Base-by-base conservation (phyloP, 768 basidiomycete genomes). In the Ramaria rubella region DNA sequence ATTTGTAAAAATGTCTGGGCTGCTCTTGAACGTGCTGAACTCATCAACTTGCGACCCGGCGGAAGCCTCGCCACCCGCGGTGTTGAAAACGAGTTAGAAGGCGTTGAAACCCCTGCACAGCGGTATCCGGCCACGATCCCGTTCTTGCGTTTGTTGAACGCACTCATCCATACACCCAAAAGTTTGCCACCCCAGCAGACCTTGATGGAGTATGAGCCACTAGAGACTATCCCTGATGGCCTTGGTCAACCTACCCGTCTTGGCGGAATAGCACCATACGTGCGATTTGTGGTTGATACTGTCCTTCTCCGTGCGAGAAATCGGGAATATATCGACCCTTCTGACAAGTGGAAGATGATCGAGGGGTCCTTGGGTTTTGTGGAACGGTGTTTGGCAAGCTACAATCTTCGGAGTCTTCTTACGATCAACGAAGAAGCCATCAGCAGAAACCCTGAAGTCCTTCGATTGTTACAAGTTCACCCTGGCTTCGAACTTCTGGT, bases 401-500 rank as follows among this genome's bases (percentile, higher is more conserved):
- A 88, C 69, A 85, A 92, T 64, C 73, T 95, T 48, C 86, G 90
- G 63, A 78, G 79, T 2, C 72, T 96, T 17, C 75, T 90, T 23
- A 73, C 78, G 7, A 70, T 74, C 44, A 72, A 73, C 2, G 84
- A 87, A 55, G 81, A 81, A n/a, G 68, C 71, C 5, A 64, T 74
- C 17, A 66, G 77, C 24, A 83, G 76, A 57, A 69, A 71, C 11
- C 49, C 53, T 33, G 86, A 87, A 27, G 64, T 69, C 0, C 68
- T 91, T 15, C 62, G 80, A 21, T 78, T 80, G 19, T 74, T 82
- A 29, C 75, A 87, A 9, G 65, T 80, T 2, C 92, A 96, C 64
- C 93, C 95, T 2, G 95, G 94, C 0, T 92, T 89, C 66, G 88
- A 93, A 55, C 73, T 96, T 55, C 81, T 94, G 71, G 81, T 85